Conservation (phyloP, 306 rosid genomes). For the Pyrus communis region DNA sequence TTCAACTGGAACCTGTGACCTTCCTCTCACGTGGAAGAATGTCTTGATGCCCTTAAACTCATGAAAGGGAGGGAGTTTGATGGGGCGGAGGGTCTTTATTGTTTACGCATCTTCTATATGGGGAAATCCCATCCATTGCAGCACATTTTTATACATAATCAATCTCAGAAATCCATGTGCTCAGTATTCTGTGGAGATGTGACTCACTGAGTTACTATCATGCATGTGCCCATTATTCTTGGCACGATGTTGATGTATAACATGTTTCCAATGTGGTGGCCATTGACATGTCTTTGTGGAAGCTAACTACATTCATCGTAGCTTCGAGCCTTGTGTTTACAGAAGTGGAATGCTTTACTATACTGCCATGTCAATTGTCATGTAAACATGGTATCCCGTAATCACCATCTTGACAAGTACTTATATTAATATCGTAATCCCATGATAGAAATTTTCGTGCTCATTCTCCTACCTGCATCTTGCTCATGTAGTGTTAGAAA, state of each 20-base stretch:
- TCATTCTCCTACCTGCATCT: not conserved
- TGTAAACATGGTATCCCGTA: not conserved
- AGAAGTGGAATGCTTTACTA: not conserved
- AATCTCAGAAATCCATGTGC: not conserved
- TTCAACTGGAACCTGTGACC: not conserved
- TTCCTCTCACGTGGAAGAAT: slow-evolving; percentile 28
- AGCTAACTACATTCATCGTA: not conserved
- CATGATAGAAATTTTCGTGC: not conserved
- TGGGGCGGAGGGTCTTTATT: not conserved
- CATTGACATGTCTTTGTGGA: not conserved
- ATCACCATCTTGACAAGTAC: not conserved
- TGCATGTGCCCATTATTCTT: not conserved
- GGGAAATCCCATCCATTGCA: not conserved
- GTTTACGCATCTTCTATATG: not conserved
- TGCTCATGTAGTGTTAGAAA: not conserved
- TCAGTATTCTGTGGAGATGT: not conserved
- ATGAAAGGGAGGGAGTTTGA: not conserved
- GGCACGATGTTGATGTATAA: not conserved
- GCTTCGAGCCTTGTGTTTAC: not conserved
- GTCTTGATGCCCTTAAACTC: slow-evolving; percentile 57
- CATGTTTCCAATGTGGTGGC: not conserved
- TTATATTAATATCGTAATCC: not conserved
- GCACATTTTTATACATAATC: not conserved
- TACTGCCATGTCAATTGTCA: not conserved
- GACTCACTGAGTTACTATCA: not conserved